A percentile compares a stretch with the other conserved stretches of the same genome.
phyloP scores from a whole-genome alignment of 176 grass and related monocot genomes.

The Phoenix dactylifera region DNA sequence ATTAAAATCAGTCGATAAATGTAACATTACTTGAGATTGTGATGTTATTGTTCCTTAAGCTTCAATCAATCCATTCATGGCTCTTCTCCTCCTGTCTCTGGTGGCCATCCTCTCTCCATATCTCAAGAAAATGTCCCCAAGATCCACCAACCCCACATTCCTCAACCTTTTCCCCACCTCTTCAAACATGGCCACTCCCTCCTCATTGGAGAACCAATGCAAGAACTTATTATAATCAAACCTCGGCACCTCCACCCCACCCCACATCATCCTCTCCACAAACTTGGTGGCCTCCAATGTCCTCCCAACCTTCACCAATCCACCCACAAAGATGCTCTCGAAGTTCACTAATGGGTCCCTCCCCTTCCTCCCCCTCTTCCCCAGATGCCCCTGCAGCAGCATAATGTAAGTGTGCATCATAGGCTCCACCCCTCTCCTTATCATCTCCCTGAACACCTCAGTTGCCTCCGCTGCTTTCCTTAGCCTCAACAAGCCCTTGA shows the following conservation, averaged over 20 bases:
- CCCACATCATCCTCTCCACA: conserved; percentile 68
- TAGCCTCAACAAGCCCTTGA: conserved; percentile 69
- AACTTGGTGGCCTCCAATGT: conserved; percentile 69
- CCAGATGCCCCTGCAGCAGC: conserved; percentile 74
- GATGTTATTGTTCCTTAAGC: background rate
- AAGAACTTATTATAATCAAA: conserved; percentile 86
- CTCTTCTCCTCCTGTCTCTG: conserved; percentile 57
- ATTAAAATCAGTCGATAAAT: too few relatives aligned
- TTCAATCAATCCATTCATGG: conserved; percentile 33
- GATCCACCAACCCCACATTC: conserved; percentile 50
- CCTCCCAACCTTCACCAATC: conserved; percentile 67
- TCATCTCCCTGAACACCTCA: conserved; percentile 55
- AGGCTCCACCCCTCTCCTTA: conserved; percentile 43
- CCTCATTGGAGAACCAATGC: conserved; percentile 64
- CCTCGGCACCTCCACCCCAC: conserved; percentile 56
- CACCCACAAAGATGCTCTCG: conserved; percentile 77
- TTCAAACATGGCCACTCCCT: conserved; percentile 54
- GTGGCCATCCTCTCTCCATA: conserved; percentile 86
- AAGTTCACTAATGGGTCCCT: conserved; percentile 62
- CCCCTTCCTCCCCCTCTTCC: conserved; percentile 72
- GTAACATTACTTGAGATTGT: too few relatives aligned
- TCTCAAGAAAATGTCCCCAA: conserved; percentile 56
- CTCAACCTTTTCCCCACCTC: conserved; percentile 47
- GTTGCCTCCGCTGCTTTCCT: conserved; percentile 57
- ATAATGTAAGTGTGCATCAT: conserved; percentile 94